Base-by-base conservation (phyloP, 1,284 basidiomycete species). In the Tylopilus sp. region DNA sequence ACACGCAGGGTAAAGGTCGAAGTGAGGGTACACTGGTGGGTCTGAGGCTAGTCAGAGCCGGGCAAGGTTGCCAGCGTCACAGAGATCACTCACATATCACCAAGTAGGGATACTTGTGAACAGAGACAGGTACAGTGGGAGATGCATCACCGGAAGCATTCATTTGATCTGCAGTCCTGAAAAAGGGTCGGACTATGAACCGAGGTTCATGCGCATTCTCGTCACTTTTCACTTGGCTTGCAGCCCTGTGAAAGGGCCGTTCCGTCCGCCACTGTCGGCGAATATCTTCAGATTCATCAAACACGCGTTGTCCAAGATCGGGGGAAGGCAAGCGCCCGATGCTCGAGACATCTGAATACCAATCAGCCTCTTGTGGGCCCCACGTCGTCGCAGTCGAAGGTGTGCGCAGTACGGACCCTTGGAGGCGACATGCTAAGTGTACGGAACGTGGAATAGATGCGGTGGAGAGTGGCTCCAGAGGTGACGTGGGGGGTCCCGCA, bases 391-490 rank as follows among this genome's bases (percentile, higher is more conserved):
- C 78, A 41, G 80, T 79, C 12, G 82, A 80, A 3, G 86, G 83
- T 13, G 88, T 90, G 61, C 87, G 79, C 62, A 83, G 82, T 16
- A 91, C 88, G 4, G 90, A 91, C 18, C 88, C 89, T 69, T 83
- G 79, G 51, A 82, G 66, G 22, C 89, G 86, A 57, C 83, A 74
- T 49, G 84, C 86, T 51, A 91, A 72, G 70, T 90, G 87, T n/a
- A 92, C 79, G 22, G 89, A 90, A 22, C 80, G 80, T 39, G 81
- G 71, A 59, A 76, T 77, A 67, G 76, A 74, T 74, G 77, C 80
- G 5, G 81, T 81, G 24, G 74, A 64, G 13, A 78, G 73, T 16
- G 81, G 82, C 51, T 81, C 74, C 26, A 79, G 70, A 58, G 82
- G 79, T 55, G 79, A 77, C 63, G 87, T 85, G 32, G 79, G 80